phyloP scores from a whole-genome alignment of 805 yeast genomes.

The Kluyveromyces starmeri region DNA sequence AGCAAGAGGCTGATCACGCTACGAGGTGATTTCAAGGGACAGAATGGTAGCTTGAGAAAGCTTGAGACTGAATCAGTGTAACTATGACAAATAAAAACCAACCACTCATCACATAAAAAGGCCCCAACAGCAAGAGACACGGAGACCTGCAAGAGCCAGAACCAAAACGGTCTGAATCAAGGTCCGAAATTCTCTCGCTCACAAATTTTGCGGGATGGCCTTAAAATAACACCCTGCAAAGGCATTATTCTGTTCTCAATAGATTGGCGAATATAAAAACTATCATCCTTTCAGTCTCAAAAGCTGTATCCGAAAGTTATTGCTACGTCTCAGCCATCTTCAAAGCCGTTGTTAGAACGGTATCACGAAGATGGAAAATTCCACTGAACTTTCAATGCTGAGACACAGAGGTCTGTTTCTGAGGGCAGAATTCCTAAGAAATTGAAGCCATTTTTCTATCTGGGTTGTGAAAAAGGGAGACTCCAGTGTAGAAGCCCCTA shows the following conservation, averaged over 20 bases:
- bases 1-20: too few species aligned
- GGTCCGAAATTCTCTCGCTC: constrained; percentile 2
- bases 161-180: constrained; percentile 18
- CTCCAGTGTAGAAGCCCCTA: too few species aligned
- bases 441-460: too few species aligned
- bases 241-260: constrained; percentile 21
- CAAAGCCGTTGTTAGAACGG: not conserved
- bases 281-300: constrained; percentile 23
- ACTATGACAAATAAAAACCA: constrained; percentile 60
- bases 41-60: not conserved
- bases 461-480: too few species aligned
- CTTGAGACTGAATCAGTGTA: constrained; percentile 50
- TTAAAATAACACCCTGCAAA: constrained; percentile 14
- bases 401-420: too few species aligned
- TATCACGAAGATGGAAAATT: not conserved
- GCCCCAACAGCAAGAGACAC: constrained; percentile 17
- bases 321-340: not conserved
- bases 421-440: too few species aligned
- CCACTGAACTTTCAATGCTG: not conserved
- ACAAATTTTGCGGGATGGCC: constrained; percentile 13
- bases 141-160: constrained; percentile 5
- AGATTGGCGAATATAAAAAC: constrained; percentile 24
- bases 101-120: constrained; percentile 58
- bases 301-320: not conserved
- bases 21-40: too few species aligned